A percentile compares a stretch with the other conserved stretches of the same genome.
Conservation (phyloP, 1,139 yeast genomes). For the Eremothecium gossypii region DNA sequence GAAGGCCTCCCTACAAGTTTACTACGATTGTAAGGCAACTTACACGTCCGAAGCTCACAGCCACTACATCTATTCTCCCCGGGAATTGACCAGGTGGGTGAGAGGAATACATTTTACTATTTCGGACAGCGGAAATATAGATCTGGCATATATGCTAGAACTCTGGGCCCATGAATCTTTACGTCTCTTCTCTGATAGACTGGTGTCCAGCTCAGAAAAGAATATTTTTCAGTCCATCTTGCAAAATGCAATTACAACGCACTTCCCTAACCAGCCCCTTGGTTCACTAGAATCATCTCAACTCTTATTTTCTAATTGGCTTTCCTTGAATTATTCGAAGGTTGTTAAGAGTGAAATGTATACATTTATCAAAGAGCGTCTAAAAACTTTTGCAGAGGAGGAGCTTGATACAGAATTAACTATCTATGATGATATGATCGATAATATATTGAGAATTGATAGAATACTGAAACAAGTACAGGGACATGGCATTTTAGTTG, state of each 20-base stretch:
- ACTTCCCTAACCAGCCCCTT: conserved; percentile 43
- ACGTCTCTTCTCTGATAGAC: conserved; percentile 66
- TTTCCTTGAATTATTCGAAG: conserved; percentile 52
- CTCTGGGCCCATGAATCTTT: conserved; percentile 80
- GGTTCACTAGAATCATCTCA: conserved; percentile 40
- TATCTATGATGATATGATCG: conserved; percentile 62
- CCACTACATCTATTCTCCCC: conserved; percentile 78
- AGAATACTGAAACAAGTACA: conserved; percentile 77
- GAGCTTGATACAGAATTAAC: conserved; percentile 56
- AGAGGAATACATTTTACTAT: conserved; percentile 64
- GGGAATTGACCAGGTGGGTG: conserved; percentile 86
- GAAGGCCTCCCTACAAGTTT: conserved; percentile 57
- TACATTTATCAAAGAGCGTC: conserved; percentile 52
- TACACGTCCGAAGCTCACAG: conserved; percentile 34
- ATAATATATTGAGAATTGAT: conserved; percentile 70
- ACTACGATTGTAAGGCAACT: conserved; percentile 35
- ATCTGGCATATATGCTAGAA: conserved; percentile 36
- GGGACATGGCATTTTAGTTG: conserved; percentile 86
- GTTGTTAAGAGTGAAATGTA: conserved; percentile 43
- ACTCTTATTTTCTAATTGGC: conserved; percentile 60
- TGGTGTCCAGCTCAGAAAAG: conserved; percentile 43
- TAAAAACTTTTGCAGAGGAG: conserved; percentile 69
- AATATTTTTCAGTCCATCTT: conserved; percentile 45
- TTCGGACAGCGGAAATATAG: conserved; percentile 27
- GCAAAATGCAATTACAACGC: conserved; percentile 29